Evolutionary conservation across 2,329 filamentous ascomycete genomes (phyloP).

Genomic region (Mariannaea sp.): DNA sequence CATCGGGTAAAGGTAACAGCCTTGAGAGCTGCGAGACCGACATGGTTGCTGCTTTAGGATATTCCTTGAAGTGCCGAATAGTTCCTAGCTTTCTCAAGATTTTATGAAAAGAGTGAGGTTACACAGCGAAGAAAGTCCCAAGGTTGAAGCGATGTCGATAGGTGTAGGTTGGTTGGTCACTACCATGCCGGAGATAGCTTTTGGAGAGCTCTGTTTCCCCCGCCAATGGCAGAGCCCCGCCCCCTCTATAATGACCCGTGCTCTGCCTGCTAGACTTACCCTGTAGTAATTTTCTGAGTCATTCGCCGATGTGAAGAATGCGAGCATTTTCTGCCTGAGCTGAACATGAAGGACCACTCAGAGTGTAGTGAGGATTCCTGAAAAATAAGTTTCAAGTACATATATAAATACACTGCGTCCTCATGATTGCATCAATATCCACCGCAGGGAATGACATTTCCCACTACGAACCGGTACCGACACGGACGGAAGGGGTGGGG

Average conservation of each 20-base stretch:
- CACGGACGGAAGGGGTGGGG: no score
- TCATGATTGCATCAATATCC: no score
- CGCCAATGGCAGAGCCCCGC: slow-evolving; percentile 18
- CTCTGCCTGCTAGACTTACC: background rate
- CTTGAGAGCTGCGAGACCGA: slow-evolving; percentile 71
- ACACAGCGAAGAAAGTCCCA: background rate
- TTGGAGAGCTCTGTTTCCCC: slow-evolving; percentile 8
- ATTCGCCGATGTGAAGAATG: slow-evolving; percentile 9
- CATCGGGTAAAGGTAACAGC: slow-evolving; percentile 82
- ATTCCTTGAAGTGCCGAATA: no score
- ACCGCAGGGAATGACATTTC: no score
- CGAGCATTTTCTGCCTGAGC: background rate
- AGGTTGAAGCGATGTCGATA: background rate
- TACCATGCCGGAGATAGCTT: background rate
- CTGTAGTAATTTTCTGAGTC: slow-evolving; percentile 22
- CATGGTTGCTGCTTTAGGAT: slow-evolving; percentile 49
- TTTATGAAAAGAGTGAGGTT: background rate
- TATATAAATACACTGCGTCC: no score
- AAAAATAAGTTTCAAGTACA: no score
- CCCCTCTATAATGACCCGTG: slow-evolving; percentile 12
- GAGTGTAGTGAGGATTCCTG: no score
- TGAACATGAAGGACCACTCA: background rate
- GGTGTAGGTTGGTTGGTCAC: no score
- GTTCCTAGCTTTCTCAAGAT: no score
- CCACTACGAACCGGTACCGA: no score